Evolutionary conservation across 2,329 filamentous ascomycete genomes (phyloP).

Genomic region (Xylariaceae sp.): DNA sequence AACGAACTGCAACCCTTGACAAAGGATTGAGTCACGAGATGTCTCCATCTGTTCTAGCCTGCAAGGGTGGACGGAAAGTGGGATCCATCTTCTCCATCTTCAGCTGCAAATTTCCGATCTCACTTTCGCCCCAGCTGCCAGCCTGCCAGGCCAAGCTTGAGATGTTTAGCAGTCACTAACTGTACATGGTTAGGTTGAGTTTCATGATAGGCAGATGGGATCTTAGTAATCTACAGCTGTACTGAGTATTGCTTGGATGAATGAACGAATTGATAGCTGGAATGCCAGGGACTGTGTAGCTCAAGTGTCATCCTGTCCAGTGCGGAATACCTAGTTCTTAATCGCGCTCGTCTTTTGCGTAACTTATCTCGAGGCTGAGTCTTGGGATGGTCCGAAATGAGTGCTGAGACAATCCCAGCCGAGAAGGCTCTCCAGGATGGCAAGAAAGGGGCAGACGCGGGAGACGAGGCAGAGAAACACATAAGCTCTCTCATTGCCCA

Average conservation of each 20-base stretch:
- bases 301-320: conserved; percentile 16
- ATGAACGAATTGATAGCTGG: conserved; percentile 4
- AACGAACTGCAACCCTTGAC: conserved; percentile 8
- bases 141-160: conserved; percentile 8
- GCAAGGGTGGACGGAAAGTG: no score
- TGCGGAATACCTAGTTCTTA: conserved; percentile 3
- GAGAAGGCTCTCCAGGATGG: conserved; percentile 9
- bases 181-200: conserved; percentile 17
- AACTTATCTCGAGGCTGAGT: not conserved
- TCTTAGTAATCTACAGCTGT: conserved; percentile 17
- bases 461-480: conserved; percentile 17
- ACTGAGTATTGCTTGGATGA: no score
- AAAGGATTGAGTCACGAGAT: conserved; percentile 4
- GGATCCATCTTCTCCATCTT: not conserved
- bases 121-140: not conserved
- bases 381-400: conserved; percentile 15
- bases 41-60: no score
- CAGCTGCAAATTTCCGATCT: not conserved
- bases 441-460: conserved; percentile 9
- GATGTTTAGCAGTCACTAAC: conserved; percentile 15
- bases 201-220: conserved; percentile 24
- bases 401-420: conserved; percentile 7
- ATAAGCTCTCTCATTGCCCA: conserved; percentile 26
- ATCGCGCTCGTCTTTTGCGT: not conserved
- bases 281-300: conserved; percentile 27